Base-by-base conservation (phyloP, 2,329 filamentous ascomycete genomes). In the Botrytis sinoallii region DNA sequence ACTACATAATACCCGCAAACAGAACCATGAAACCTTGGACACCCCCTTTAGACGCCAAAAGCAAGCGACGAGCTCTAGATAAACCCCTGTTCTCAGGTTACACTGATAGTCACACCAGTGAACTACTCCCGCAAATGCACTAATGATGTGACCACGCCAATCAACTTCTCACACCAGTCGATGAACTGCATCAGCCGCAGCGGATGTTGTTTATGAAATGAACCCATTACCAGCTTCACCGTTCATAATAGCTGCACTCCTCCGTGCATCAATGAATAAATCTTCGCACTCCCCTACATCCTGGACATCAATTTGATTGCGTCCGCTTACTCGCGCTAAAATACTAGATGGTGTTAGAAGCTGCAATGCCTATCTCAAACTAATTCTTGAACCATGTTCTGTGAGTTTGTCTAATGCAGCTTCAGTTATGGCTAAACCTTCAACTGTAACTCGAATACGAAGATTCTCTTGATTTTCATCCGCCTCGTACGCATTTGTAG, bases 401-500 rank as follows among this genome's bases (percentile, higher is more conserved):
- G 94, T 89, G 79, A 99, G 90, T 85, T 93, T 96, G 79, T 96
- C 92, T 74, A 98, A 88, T 40, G 96, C 96, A 32, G 90, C 89
- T 68, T 97, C 93, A 59, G 90, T 91, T 77, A 98, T 90, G 76
- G 89, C 87, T 63, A 97, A 90, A 67, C 90, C 89, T 84, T 98
- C 95, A 14, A 92, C 95, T 77, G 91, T 90, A 57, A 94, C 90
- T 68, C 96, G 92, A 79, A 97, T 91, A 77, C 91, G 89, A 79
- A 98, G 92, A 99, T 99, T 75, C 91, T 90, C 85, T 94, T 94
- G 83, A 99, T 97, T 85, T 85, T 99, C 96, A 25, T 94, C 90
- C 60, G 91, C 89, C 75, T 91, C 89, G 85, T 98, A 99, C 18
- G 94, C 91, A 78, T 94, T 93, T 29, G 96, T 99, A 63, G 96